These are phyloP conservation scores for Seiridium cupressi DNA, from an alignment of 2,329 filamentous ascomycete species.

Conservation along the genomic window DNA sequence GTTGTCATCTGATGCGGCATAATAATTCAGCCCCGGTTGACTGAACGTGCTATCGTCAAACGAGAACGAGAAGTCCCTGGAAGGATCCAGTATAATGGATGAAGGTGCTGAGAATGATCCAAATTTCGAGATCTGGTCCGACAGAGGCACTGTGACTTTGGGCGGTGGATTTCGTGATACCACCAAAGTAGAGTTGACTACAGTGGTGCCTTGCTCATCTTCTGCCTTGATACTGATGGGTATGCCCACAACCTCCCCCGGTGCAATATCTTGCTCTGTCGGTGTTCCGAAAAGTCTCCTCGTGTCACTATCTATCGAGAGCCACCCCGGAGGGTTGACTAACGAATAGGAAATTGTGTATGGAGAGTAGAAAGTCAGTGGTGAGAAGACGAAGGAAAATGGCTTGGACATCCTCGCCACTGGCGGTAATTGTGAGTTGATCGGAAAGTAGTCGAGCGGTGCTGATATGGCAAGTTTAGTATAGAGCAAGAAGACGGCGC, in stretches of 20 bases:
- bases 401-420: constrained; percentile 67
- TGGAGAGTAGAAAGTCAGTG: constrained; percentile 68
- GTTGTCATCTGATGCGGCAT: constrained; percentile 72
- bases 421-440: constrained; percentile 82
- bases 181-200: constrained; percentile 68
- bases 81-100: constrained; percentile 55
- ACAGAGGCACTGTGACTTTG: constrained; percentile 52
- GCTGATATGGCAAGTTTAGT: constrained; percentile 29
- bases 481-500: constrained; percentile 22
- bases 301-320: constrained; percentile 64
- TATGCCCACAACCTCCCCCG: constrained; percentile 54
- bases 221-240: constrained; percentile 68
- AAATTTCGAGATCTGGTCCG: constrained; percentile 54
- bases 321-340: constrained; percentile 65
- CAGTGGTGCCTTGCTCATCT: constrained; percentile 61
- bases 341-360: constrained; percentile 65
- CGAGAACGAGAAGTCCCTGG: constrained; percentile 49
- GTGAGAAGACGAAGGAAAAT: constrained; percentile 71
- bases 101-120: constrained; percentile 60
- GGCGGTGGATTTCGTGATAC: constrained; percentile 61
- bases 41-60: constrained; percentile 63
- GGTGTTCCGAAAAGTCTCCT: constrained; percentile 73
- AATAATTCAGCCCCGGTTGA: constrained; percentile 63
- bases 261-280: constrained; percentile 42
- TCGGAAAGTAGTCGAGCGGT: constrained; percentile 60